Evolutionary conservation across 352 stramenopile species (phyloP).

Genomic region (Globisporangium heterothallicum): DNA sequence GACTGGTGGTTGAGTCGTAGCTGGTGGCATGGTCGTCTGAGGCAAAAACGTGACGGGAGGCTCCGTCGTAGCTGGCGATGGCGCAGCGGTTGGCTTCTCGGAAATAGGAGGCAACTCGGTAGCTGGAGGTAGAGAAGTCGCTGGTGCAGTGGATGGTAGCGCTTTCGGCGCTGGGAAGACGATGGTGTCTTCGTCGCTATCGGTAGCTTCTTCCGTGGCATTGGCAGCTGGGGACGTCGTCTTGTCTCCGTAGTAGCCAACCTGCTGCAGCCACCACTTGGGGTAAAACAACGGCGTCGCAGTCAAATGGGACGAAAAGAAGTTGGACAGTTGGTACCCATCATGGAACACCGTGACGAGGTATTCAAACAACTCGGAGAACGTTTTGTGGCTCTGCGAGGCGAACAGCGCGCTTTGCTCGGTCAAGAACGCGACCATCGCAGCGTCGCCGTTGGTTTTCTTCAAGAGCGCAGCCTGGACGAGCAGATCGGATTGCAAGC

Average conservation of each 20-base stretch:
- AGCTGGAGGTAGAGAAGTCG: neutral
- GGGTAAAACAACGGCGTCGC: constrained; percentile 74
- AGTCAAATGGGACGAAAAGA: constrained; percentile 32
- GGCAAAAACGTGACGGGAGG: neutral
- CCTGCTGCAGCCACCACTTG: constrained; percentile 76
- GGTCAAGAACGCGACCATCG: constrained; percentile 57
- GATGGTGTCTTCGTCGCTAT: neutral
- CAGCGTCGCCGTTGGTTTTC: constrained; percentile 28
- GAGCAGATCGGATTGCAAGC: constrained; percentile 29
- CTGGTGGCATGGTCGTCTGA: neutral
- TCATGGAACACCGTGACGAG: constrained; percentile 81
- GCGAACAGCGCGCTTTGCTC: constrained; percentile 43
- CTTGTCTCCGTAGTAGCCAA: constrained; percentile 61
- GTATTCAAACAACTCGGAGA: constrained; percentile 55
- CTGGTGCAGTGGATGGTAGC: constrained; percentile 6
- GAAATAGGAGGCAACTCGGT: neutral
- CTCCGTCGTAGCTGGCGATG: neutral
- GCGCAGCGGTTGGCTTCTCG: constrained; percentile 5
- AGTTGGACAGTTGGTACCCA: constrained; percentile 62
- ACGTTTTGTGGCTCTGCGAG: constrained; percentile 43
- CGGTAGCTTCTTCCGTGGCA: neutral
- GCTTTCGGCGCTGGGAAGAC: neutral
- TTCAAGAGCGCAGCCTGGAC: constrained; percentile 33
- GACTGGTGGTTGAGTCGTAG: neutral
- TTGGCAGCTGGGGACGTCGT: too few species aligned